Base-by-base conservation (phyloP, 202 grass and related monocot species). In the Elaeis oleifera region DNA sequence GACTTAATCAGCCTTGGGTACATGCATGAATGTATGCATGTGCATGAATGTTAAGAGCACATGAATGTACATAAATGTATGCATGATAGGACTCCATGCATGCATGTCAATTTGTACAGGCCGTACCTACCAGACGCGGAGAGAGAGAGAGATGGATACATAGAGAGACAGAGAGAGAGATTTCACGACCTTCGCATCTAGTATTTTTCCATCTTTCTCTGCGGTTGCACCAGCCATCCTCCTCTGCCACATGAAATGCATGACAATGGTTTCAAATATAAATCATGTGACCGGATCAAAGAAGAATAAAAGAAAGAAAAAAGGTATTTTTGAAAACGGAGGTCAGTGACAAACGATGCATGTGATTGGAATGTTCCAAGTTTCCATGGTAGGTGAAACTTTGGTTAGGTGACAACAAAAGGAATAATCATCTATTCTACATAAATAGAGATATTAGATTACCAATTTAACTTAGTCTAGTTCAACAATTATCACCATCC, bases 181-280 rank as follows among this genome's bases (percentile, higher is more conserved):
- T 7, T 36, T 36, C 18, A n/a, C 21, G 52, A 95, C 90, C 90
- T 95, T 95, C 61, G 80, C 61, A 71, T 95, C 80, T 68, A 75
- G 63, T 64, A 63, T 55, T 59, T 80, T 95, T 67, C 72, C 86
- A 31, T 80, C 63, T 50, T 73, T 87, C 49, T 82, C 81, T 25
- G 63, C 63, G 67, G 69, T 67, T 54, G 80, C 78, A 31, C 60
- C 67, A 39, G 59, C 72, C 64, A 72, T 26, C 63, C 65, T 84
- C 24, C 77, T 82, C 86, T 87, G 80, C 15, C 14, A 48, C 59
- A 24, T 54, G 27, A 56, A 51, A 56, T 18, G 21, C 53, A 52
- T 65, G 78, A 18, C n/a, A 81, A 61, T 11, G 61, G 57, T 52
- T 59, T 60, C 51, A 27, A 48, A 64, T 21, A 25, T 1, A 56